phyloP scores from a whole-genome alignment of 345 rosid genomes.

The Corymbia maculata region DNA sequence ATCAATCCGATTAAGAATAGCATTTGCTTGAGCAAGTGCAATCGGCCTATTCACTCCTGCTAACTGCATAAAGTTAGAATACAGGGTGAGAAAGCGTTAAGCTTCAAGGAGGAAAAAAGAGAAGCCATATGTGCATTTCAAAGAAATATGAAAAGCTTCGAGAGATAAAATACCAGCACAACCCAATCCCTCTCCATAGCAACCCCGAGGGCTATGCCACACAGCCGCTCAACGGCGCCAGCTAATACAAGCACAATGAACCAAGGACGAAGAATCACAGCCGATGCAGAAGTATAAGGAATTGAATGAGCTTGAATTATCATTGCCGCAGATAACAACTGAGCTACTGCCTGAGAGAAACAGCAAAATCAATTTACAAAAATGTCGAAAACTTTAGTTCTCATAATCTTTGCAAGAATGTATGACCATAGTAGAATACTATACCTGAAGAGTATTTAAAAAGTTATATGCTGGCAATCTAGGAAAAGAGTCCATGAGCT shows the following conservation, averaged over 20 bases:
- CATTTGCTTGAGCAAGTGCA: conserved; percentile 95
- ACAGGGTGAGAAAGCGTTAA: background rate
- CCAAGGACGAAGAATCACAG: conserved; percentile 73
- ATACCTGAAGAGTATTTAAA: conserved; percentile 69
- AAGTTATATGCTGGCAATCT: conserved; percentile 71
- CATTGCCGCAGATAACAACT: conserved; percentile 80
- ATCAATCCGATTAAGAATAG: conserved; percentile 77
- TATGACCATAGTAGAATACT: background rate
- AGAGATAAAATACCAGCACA: conserved; percentile 57
- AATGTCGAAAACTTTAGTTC: background rate
- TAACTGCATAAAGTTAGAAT: conserved; percentile 36
- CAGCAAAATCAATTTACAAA: conserved; percentile 2
- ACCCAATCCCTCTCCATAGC: conserved; percentile 96
- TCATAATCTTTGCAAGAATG: background rate
- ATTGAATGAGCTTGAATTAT: conserved; percentile 63
- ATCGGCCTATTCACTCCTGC: conserved; percentile 86
- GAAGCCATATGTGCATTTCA: background rate
- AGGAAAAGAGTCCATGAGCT: conserved; percentile 83
- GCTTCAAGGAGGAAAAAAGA: background rate
- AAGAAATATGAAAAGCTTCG: background rate
- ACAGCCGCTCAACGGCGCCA: conserved; percentile 75
- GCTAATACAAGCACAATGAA: conserved; percentile 61
- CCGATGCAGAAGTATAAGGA: conserved; percentile 41
- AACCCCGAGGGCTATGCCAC: conserved; percentile 83
- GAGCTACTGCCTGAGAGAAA: conserved; percentile 66